Evolutionary conservation across 2,329 filamentous ascomycete species (phyloP).

Genomic region (Fusarium continuum): DNA sequence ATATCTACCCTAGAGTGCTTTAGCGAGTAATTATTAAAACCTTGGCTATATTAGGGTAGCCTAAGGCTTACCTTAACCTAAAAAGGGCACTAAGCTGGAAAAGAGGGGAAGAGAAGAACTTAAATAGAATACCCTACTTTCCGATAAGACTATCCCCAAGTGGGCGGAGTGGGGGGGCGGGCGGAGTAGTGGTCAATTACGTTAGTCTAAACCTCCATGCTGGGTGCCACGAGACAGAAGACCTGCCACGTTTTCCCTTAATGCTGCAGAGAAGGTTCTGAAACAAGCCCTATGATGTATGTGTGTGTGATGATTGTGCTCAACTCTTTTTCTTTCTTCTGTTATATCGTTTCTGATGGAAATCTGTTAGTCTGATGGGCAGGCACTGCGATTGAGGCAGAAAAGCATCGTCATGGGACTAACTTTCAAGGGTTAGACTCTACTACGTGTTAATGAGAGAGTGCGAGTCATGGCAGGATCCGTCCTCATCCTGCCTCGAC

Average conservation of each 20-base stretch:
- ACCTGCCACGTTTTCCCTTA: background rate
- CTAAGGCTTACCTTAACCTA: too few relatives aligned
- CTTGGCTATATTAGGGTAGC: too few relatives aligned
- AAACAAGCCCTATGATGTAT: background rate
- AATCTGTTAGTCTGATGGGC: rapidly evolving
- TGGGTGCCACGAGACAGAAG: background rate
- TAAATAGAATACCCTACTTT: too few relatives aligned
- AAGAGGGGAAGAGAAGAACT: too few relatives aligned
- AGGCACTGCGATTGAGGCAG: background rate
- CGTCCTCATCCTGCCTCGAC: background rate
- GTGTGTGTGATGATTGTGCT: rapidly evolving
- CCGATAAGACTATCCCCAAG: background rate
- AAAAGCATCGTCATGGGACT: background rate
- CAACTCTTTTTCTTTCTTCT: rapidly evolving
- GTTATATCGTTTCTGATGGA: background rate
- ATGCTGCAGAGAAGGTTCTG: background rate
- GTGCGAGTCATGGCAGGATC: background rate
- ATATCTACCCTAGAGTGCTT: too few relatives aligned
- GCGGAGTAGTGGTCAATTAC: too few relatives aligned
- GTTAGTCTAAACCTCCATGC: background rate
- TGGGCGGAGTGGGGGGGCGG: too few relatives aligned
- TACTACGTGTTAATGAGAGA: background rate
- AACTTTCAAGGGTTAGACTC: background rate
- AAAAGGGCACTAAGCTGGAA: too few relatives aligned
- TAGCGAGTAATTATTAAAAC: too few relatives aligned